phyloP scores from a whole-genome alignment of 345 rosid species.

The Dipteronia sinensis region DNA sequence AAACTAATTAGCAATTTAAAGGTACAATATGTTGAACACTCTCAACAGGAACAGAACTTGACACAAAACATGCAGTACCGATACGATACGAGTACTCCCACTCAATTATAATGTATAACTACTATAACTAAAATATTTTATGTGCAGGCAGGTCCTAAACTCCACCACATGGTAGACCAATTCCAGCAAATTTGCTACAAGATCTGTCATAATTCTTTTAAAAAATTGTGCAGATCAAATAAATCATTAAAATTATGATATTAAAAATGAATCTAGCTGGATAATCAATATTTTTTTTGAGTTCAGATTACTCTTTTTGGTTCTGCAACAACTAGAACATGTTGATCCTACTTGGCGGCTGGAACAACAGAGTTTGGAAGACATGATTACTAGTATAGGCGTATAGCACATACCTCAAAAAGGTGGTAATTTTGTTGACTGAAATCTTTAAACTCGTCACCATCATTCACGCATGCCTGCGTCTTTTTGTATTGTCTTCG shows the following conservation, averaged over 20 bases:
- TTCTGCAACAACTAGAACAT: background rate
- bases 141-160: background rate
- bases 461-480: conserved; percentile 52
- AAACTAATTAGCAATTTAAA: no score
- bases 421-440: conserved; percentile 8
- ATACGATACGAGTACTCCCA: background rate
- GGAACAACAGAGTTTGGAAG: background rate
- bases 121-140: background rate
- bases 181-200: background rate
- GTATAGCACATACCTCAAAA: conserved; percentile 26
- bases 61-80: background rate
- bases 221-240: background rate
- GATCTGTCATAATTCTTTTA: background rate
- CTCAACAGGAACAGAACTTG: background rate
- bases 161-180: background rate
- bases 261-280: background rate
- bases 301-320: background rate
- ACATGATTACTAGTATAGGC: conserved; percentile 1
- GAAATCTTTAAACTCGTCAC: conserved; percentile 19
- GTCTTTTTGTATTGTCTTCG: conserved; percentile 68
- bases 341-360: background rate
- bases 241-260: background rate
- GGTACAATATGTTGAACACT: no score
- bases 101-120: no score
- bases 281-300: background rate